Evolutionary conservation across 176 grass and related monocot genomes (phyloP).

Genomic region (Musa schizocarpa): DNA sequence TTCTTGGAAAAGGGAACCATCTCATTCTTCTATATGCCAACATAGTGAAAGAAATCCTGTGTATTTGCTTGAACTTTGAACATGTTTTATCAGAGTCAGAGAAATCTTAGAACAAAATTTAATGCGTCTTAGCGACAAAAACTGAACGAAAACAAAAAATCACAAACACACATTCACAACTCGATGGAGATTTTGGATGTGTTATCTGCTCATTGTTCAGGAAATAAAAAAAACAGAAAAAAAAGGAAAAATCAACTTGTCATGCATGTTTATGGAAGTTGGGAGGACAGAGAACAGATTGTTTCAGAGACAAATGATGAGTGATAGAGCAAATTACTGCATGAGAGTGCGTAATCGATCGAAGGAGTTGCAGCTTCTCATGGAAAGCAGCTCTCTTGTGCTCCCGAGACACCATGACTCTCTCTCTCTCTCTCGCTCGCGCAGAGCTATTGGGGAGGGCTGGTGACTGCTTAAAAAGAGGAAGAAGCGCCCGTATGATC

Average conservation of each 20-base stretch:
- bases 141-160: too few relatives aligned
- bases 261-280: not conserved
- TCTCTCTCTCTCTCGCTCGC: not conserved
- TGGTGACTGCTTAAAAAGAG: constrained; percentile 9
- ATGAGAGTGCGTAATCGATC: constrained; percentile 17
- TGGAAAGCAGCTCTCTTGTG: constrained; percentile 17
- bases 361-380: constrained; percentile 26
- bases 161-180: too few relatives aligned
- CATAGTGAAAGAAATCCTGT: too few relatives aligned
- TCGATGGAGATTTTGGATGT: too few relatives aligned
- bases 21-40: too few relatives aligned
- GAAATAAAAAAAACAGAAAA: too few relatives aligned
- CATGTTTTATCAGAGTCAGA: too few relatives aligned
- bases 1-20: too few relatives aligned
- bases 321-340: constrained; percentile 21
- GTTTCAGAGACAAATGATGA: not conserved
- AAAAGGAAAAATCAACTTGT: not conserved
- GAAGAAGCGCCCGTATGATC: not conserved
- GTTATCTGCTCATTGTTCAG: too few relatives aligned
- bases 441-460: not conserved
- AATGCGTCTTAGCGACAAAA: too few relatives aligned
- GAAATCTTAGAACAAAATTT: too few relatives aligned
- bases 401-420: constrained; percentile 18
- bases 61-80: too few relatives aligned
- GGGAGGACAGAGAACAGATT: not conserved